A percentile compares a stretch with the other conserved stretches of the same genome.
phyloP scores from a whole-genome alignment of 2,329 filamentous ascomycete species.

The Zymoseptoria crescenta region DNA sequence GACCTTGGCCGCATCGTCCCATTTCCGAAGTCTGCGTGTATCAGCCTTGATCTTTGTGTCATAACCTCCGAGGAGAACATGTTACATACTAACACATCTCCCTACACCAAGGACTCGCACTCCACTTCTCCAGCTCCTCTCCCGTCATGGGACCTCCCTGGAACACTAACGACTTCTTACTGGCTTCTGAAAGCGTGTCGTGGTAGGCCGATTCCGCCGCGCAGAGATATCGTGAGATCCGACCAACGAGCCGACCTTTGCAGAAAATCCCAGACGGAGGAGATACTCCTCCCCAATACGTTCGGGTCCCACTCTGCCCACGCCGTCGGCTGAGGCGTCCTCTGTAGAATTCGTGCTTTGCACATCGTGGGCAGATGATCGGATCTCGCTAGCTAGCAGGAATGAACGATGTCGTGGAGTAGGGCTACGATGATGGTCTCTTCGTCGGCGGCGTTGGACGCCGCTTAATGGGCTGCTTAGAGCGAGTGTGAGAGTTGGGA shows the following conservation, averaged over 20 bases:
- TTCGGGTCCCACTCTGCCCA: slow-evolving; percentile 34
- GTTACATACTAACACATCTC: slow-evolving; percentile 13
- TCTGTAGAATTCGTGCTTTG: slow-evolving; percentile 6
- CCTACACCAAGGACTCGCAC: slow-evolving; percentile 11
- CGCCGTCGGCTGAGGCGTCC: slow-evolving; percentile 13
- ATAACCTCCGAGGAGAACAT: not conserved
- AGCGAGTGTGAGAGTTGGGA: slow-evolving; percentile 26
- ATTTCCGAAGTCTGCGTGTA: slow-evolving; percentile 9
- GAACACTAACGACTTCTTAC: slow-evolving; percentile 31
- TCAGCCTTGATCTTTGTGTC: not conserved
- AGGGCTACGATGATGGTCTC: slow-evolving; percentile 32
- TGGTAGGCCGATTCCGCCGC: slow-evolving; percentile 19
- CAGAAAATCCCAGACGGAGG: slow-evolving; percentile 27
- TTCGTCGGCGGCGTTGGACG: slow-evolving; percentile 12
- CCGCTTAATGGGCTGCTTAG: slow-evolving; percentile 24
- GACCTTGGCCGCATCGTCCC: slow-evolving; percentile 19
- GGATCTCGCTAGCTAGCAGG: slow-evolving; percentile 23
- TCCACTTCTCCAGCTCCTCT: slow-evolving; percentile 20
- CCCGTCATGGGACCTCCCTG: slow-evolving; percentile 32
- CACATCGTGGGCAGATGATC: slow-evolving; percentile 19
- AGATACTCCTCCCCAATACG: slow-evolving; percentile 33
- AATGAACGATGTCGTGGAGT: slow-evolving; percentile 38
- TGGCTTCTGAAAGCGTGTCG: slow-evolving; percentile 20
- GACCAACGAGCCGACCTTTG: slow-evolving; percentile 30
- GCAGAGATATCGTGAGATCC: slow-evolving; percentile 34